Conservation (phyloP, 257 asterid species). For the Lithospermum erythrorhizon region DNA sequence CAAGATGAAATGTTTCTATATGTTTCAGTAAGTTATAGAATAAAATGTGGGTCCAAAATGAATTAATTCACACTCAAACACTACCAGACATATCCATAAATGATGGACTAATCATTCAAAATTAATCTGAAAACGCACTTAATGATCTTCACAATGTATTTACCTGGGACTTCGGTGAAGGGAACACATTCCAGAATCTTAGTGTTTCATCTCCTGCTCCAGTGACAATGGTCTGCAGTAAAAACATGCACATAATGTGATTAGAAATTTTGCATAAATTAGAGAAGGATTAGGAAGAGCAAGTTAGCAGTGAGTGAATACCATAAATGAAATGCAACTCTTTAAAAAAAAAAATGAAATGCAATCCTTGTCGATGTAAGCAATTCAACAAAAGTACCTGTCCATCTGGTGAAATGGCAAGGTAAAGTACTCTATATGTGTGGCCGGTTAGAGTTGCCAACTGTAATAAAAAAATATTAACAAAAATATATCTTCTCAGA, state of each 20-base stretch:
- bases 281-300: neutral
- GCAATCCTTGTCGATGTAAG: neutral
- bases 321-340: neutral
- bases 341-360: neutral
- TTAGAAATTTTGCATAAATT: neutral
- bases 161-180: slow-evolving; percentile 90
- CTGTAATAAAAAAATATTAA: slow-evolving; percentile 27
- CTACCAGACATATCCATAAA: neutral
- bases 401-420: slow-evolving; percentile 95
- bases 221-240: slow-evolving; percentile 75
- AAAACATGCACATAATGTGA: neutral
- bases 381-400: slow-evolving; percentile 36
- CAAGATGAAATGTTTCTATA: neutral
- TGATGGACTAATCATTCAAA: neutral
- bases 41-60: no score
- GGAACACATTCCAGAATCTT: slow-evolving; percentile 89
- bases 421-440: slow-evolving; percentile 79
- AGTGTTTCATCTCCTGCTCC: slow-evolving; percentile 99
- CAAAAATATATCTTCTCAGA: neutral
- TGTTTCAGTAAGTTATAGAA: no score
- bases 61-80: neutral
- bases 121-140: neutral
- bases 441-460: slow-evolving; percentile 92
- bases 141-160: slow-evolving; percentile 1
- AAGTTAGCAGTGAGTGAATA: neutral